phyloP scores from a whole-genome alignment of 2,329 filamentous ascomycete species.

The Daldinia sp. region DNA sequence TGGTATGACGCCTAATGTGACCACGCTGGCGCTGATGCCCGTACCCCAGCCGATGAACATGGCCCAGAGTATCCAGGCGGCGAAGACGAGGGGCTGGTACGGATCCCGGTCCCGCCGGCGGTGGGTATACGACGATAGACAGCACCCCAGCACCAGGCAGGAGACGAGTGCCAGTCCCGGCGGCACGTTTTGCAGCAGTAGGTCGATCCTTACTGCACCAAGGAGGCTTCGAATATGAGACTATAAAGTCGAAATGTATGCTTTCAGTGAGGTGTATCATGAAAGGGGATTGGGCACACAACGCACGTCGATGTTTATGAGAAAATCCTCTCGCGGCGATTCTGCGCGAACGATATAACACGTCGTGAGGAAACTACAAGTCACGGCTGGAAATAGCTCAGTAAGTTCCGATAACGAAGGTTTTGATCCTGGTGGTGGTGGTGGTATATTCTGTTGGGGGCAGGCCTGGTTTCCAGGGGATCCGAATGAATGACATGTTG shows the following conservation, averaged over 20 bases:
- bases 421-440: slow-evolving; percentile 10
- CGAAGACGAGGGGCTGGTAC: slow-evolving; percentile 44
- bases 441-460: slow-evolving; percentile 13
- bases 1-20: slow-evolving; percentile 45
- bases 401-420: slow-evolving; percentile 36
- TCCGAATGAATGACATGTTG: slow-evolving; percentile 21
- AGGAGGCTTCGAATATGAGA: slow-evolving; percentile 18
- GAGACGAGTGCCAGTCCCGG: slow-evolving; percentile 45
- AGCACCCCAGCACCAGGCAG: slow-evolving; percentile 47
- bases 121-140: slow-evolving; percentile 46
- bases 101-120: slow-evolving; percentile 43
- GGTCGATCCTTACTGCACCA: slow-evolving; percentile 28
- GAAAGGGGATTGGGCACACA: slow-evolving; percentile 4
- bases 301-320: slow-evolving; percentile 32
- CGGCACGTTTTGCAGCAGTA: slow-evolving; percentile 25
- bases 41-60: slow-evolving; percentile 39
- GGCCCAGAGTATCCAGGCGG: slow-evolving; percentile 42
- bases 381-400: slow-evolving; percentile 43
- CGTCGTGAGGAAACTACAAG: slow-evolving; percentile 44
- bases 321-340: slow-evolving; percentile 20
- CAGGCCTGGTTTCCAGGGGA: slow-evolving; percentile 17
- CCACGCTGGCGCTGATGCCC: slow-evolving; percentile 41
- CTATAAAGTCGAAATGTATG: slow-evolving; percentile 20
- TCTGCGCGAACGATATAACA: slow-evolving; percentile 41
- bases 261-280: slow-evolving; percentile 12